Evolutionary conservation across 1,284 basidiomycete species (phyloP).

Genomic region (Laetiporus sulphureus): DNA sequence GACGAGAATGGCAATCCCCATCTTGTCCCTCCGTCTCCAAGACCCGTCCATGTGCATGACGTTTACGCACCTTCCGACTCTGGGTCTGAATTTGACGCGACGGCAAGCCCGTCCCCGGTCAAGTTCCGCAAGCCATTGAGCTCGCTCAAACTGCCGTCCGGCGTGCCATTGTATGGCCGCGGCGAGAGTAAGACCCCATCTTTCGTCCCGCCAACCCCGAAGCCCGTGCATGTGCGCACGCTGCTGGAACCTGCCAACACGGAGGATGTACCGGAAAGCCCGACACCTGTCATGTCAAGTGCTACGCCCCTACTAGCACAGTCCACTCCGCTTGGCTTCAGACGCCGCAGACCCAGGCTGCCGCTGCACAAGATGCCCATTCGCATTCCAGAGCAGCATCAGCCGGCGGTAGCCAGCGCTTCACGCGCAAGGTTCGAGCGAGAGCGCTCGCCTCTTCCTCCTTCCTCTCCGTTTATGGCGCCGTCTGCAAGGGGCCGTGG

Average conservation of each 20-base stretch:
- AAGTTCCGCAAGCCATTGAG: conserved; percentile 1
- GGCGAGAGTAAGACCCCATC: conserved; percentile 1
- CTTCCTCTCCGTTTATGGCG: no score
- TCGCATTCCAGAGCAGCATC: not conserved
- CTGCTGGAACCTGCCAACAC: conserved; percentile 2
- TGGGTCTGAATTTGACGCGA: not conserved
- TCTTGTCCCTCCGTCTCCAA: conserved; percentile 1
- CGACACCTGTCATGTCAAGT: conserved; percentile 1
- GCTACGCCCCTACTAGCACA: not conserved
- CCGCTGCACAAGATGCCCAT: conserved; percentile 1
- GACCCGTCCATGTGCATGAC: conserved; percentile 5
- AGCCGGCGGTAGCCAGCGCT: not conserved
- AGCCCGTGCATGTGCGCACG: conserved; percentile 2
- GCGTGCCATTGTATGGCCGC: not conserved
- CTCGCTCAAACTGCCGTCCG: not conserved
- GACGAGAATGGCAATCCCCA: conserved; percentile 1
- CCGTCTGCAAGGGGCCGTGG: no score
- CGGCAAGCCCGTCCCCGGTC: conserved; percentile 4
- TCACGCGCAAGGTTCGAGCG: not conserved
- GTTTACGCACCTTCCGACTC: not conserved
- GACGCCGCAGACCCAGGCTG: not conserved
- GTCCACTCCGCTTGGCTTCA: conserved; percentile 6
- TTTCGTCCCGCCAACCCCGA: conserved; percentile 1
- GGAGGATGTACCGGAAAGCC: conserved; percentile 3
- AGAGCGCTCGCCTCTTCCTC: conserved; percentile 6